These are phyloP conservation scores for Talaromyces sp. DNA, from an alignment of 2,329 filamentous ascomycete species.

Conservation along the genomic window DNA sequence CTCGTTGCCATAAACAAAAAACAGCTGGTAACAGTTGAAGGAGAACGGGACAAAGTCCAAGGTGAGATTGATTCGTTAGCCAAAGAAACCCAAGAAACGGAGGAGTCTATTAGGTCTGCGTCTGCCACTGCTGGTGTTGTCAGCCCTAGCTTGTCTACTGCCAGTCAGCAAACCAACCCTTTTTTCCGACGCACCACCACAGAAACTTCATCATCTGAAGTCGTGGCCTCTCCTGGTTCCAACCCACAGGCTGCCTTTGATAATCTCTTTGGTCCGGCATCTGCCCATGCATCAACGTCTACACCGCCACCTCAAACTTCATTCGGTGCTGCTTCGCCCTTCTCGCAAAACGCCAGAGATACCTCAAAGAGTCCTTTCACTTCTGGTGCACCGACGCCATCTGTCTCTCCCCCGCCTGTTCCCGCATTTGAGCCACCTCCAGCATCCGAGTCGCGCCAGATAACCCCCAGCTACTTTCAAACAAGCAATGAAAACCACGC, in stretches of 20 bases:
- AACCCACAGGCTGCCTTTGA: conserved; percentile 69
- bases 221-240: conserved; percentile 46
- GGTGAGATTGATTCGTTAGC: conserved; percentile 65
- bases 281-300: conserved; percentile 42
- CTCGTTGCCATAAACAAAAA: conserved; percentile 98
- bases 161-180: conserved; percentile 78
- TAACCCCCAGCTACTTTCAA: conserved; percentile 64
- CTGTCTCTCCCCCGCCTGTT: conserved; percentile 54
- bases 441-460: conserved; percentile 27
- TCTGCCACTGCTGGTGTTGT: conserved; percentile 48
- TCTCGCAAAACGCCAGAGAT: conserved; percentile 33
- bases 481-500: conserved; percentile 54
- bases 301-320: conserved; percentile 51
- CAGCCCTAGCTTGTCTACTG: conserved; percentile 59
- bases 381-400: conserved; percentile 54
- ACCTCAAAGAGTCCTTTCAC: conserved; percentile 39
- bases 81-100: conserved; percentile 57
- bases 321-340: conserved; percentile 52
- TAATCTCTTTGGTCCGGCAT: conserved; percentile 74
- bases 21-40: conserved; percentile 83
- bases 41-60: conserved; percentile 82
- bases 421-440: conserved; percentile 40
- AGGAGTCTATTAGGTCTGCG: conserved; percentile 37
- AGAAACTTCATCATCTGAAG: conserved; percentile 40
- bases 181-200: conserved; percentile 72